phyloP scores from a whole-genome alignment of 805 yeast species.

The Metschnikowia chrysomelidarum region DNA sequence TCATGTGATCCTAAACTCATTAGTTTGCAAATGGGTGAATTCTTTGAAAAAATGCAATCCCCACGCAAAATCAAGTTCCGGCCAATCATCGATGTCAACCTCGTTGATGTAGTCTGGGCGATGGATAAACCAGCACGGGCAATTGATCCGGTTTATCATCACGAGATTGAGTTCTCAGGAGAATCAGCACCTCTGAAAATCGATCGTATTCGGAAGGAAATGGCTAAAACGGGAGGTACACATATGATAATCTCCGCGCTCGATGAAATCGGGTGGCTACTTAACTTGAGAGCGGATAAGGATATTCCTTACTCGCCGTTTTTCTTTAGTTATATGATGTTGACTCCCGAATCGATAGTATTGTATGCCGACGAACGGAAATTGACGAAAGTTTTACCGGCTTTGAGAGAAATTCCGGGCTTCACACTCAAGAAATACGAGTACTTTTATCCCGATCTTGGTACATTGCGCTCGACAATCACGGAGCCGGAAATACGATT shows the following conservation, averaged over 20 bases:
- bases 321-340: slow-evolving; percentile 64
- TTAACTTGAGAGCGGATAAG: slow-evolving; percentile 71
- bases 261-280: slow-evolving; percentile 90
- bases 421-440: slow-evolving; percentile 50
- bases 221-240: slow-evolving; percentile 25
- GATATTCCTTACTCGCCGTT: slow-evolving; percentile 88
- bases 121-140: slow-evolving; percentile 34
- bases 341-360: slow-evolving; percentile 33
- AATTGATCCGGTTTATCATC: slow-evolving; percentile 30
- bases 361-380: slow-evolving; percentile 56
- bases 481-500: slow-evolving; percentile 18
- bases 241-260: slow-evolving; percentile 62
- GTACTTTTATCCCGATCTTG: slow-evolving; percentile 57
- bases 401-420: slow-evolving; percentile 26
- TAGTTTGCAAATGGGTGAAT: slow-evolving; percentile 46
- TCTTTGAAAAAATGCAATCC: slow-evolving; percentile 29
- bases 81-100: slow-evolving; percentile 31
- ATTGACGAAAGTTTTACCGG: slow-evolving; percentile 30
- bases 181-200: slow-evolving; percentile 31
- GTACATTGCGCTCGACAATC: slow-evolving; percentile 23
- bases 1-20: slow-evolving; percentile 85
- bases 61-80: slow-evolving; percentile 25
- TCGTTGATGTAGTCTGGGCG: slow-evolving; percentile 42
- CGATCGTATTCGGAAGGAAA: slow-evolving; percentile 26
- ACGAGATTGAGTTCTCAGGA: slow-evolving; percentile 33